These are phyloP conservation scores for Gigaspora rosea DNA, from an alignment of 192 early-diverging fungal species.

Conservation along the genomic window DNA sequence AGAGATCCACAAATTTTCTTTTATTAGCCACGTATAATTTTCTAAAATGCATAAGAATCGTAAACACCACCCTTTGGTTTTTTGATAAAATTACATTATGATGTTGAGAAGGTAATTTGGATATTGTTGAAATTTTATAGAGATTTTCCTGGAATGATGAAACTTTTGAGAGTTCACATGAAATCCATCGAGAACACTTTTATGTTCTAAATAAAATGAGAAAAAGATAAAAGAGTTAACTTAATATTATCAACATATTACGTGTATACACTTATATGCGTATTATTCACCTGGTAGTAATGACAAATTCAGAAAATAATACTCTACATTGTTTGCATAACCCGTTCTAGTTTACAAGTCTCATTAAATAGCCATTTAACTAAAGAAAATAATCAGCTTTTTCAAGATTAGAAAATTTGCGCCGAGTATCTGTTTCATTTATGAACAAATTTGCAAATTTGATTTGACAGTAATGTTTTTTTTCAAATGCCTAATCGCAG, in stretches of 20 bases:
- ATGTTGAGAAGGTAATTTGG: not conserved
- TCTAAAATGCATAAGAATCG: constrained; percentile 36
- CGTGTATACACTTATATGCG: too few relatives aligned
- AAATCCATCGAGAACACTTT: constrained; percentile 35
- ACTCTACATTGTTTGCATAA: constrained; percentile 66
- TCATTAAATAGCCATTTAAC: constrained; percentile 63
- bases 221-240: not conserved
- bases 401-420: constrained; percentile 51
- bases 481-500: constrained; percentile 58
- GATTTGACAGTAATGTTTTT: constrained; percentile 61
- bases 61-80: constrained; percentile 38
- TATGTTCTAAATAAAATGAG: constrained; percentile 10
- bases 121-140: not conserved
- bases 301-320: constrained; percentile 58
- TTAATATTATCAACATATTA: not conserved
- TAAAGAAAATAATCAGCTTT: constrained; percentile 48
- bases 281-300: constrained; percentile 46
- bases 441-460: constrained; percentile 52
- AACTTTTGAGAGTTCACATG: constrained; percentile 24
- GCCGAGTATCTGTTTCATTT: constrained; percentile 38
- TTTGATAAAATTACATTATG: constrained; percentile 12
- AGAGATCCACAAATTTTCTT: constrained; percentile 17
- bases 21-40: constrained; percentile 42
- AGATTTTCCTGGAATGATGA: constrained; percentile 22
- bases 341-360: constrained; percentile 48